A percentile compares a stretch with the other conserved stretches of the same genome.
Conservation (phyloP, 1,139 yeast genomes). For the Saccharomycopsis hybrid region DNA sequence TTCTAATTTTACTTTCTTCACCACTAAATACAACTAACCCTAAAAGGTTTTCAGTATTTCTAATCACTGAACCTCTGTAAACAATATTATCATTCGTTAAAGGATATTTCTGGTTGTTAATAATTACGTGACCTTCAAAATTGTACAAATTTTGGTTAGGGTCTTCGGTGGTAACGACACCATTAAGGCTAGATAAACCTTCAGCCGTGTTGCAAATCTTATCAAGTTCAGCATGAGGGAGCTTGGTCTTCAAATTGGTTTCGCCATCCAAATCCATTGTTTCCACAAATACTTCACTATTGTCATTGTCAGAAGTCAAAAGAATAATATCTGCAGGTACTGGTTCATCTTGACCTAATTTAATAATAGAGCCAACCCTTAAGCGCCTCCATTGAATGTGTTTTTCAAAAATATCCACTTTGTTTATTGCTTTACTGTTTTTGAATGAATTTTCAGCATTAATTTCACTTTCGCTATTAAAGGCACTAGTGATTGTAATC, state of each 20-base stretch:
- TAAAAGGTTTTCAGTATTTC: conserved; percentile 68
- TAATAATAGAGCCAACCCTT: conserved; percentile 77
- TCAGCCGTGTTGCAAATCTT: conserved; percentile 43
- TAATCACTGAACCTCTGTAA: conserved; percentile 80
- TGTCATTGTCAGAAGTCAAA: conserved; percentile 57
- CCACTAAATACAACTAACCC: conserved; percentile 92
- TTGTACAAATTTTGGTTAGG: conserved; percentile 89
- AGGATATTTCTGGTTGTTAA: conserved; percentile 39
- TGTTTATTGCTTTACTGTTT: conserved; percentile 5
- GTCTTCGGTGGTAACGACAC: conserved; percentile 68
- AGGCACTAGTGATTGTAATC: background rate
- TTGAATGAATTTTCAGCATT: conserved; percentile 3
- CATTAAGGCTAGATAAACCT: conserved; percentile 45
- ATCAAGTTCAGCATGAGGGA: conserved; percentile 59
- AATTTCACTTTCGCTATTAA: background rate
- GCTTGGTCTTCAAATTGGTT: conserved; percentile 74
- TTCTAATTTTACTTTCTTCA: conserved; percentile 90
- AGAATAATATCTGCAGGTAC: conserved; percentile 85
- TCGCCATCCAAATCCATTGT: conserved; percentile 99
- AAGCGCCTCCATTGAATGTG: conserved; percentile 64
- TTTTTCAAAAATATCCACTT: conserved; percentile 11
- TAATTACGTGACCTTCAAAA: conserved; percentile 64
- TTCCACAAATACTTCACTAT: conserved; percentile 77
- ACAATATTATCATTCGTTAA: conserved; percentile 74
- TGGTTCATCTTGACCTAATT: conserved; percentile 76